phyloP scores from a whole-genome alignment of 108 stramenopile species.

The Skeletonema grethae region DNA sequence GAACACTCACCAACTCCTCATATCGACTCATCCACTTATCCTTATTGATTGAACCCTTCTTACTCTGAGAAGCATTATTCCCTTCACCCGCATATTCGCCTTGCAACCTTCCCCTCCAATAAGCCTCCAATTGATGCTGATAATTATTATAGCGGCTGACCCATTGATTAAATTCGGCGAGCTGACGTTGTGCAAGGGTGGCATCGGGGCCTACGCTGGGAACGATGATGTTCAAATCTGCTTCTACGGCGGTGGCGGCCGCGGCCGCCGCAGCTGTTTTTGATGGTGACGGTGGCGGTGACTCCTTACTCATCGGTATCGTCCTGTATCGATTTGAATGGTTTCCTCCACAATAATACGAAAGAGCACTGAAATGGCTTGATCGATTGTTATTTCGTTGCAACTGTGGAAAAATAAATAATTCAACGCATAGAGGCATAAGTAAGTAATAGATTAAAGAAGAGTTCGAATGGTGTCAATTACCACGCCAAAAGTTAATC shows the following conservation, averaged over 20 bases:
- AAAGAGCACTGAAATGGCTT: too few relatives aligned
- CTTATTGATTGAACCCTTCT: background rate
- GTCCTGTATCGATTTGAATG: background rate
- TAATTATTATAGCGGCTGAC: slow-evolving; percentile 21
- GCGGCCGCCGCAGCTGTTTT: background rate
- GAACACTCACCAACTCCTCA: slow-evolving; percentile 12
- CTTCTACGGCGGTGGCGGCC: background rate
- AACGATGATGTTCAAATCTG: background rate
- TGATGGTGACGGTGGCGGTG: background rate
- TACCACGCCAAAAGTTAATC: too few relatives aligned
- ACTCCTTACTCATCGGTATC: background rate
- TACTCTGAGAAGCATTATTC: background rate
- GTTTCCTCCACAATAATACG: too few relatives aligned
- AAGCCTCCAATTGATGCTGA: slow-evolving; percentile 14
- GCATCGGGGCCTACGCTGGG: background rate
- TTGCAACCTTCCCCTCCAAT: slow-evolving; percentile 9
- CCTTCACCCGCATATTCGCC: background rate
- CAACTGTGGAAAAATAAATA: too few relatives aligned
- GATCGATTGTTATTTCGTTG: too few relatives aligned
- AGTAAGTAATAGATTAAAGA: too few relatives aligned
- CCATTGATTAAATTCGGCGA: slow-evolving; percentile 30
- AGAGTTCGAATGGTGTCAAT: too few relatives aligned
- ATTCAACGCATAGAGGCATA: too few relatives aligned
- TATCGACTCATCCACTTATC: slow-evolving; percentile 7
- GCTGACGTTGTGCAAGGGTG: slow-evolving; percentile 14